phyloP scores from a whole-genome alignment of 2,329 filamentous ascomycete species.

The Cucurbitaria berberidis region DNA sequence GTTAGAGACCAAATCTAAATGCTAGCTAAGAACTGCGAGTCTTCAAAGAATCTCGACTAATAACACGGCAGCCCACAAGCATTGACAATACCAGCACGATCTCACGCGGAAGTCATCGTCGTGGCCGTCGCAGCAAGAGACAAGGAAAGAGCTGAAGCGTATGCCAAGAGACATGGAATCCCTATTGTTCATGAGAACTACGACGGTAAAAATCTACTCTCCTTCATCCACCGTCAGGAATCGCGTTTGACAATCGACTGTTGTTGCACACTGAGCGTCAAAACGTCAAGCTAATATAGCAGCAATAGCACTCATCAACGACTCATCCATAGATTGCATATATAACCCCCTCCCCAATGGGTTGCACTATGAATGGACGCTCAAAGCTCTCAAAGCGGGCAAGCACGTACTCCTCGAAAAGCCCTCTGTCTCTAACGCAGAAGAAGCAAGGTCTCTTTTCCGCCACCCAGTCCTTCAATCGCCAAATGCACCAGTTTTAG shows the following conservation, averaged over 20 bases:
- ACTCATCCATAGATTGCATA: constrained; percentile 49
- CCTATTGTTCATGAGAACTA: constrained; percentile 59
- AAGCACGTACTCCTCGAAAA: constrained; percentile 58
- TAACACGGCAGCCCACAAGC: constrained; percentile 44
- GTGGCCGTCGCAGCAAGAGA: constrained; percentile 61
- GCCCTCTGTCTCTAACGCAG: constrained; percentile 52
- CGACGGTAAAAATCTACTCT: constrained; percentile 48
- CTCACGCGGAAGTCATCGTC: constrained; percentile 61
- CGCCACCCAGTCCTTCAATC: constrained; percentile 35
- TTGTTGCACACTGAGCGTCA: background rate
- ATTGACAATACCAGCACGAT: constrained; percentile 58
- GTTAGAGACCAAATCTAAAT: background rate
- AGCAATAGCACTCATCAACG: constrained; percentile 45
- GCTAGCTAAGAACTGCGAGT: background rate
- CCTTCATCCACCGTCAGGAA: background rate
- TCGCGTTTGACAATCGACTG: background rate
- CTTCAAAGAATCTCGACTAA: background rate
- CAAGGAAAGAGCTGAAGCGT: constrained; percentile 54
- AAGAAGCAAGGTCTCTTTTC: constrained; percentile 53
- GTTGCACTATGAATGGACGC: constrained; percentile 52
- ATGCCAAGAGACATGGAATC: constrained; percentile 60
- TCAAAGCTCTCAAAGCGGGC: constrained; percentile 49
- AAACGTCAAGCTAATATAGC: background rate
- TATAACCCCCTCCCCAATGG: constrained; percentile 56
- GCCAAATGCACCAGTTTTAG: constrained; percentile 48